Conservation (phyloP, 2,329 filamentous ascomycete genomes). For the Alternaria tenuissima region DNA sequence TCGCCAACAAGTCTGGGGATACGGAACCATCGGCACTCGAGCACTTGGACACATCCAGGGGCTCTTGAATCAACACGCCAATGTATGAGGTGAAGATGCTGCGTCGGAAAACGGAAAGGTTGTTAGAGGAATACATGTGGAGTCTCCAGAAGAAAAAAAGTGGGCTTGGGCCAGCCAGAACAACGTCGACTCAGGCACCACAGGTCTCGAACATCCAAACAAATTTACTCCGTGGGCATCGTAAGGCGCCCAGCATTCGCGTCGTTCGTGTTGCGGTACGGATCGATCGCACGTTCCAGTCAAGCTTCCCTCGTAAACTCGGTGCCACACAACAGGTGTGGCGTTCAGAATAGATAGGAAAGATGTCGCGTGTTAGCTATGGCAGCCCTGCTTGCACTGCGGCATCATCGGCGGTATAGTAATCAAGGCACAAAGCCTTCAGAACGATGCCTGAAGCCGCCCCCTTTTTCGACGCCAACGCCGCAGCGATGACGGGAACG, state of each 20-base stretch:
- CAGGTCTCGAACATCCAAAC: background rate
- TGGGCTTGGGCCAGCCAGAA: background rate
- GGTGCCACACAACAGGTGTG: background rate
- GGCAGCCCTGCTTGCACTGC: background rate
- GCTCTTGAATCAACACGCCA: background rate
- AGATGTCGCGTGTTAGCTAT: background rate
- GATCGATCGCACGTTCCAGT: constrained; percentile 7
- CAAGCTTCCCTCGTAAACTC: background rate
- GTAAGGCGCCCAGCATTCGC: background rate
- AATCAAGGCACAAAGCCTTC: background rate
- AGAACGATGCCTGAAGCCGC: background rate
- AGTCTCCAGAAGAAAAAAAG: background rate
- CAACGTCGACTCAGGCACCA: constrained; percentile 2
- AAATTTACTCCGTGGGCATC: background rate
- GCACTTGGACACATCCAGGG: background rate
- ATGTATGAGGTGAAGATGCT: background rate
- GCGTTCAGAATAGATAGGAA: background rate
- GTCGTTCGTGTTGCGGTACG: constrained; percentile 8
- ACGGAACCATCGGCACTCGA: background rate
- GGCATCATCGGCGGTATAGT: background rate
- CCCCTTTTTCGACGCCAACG: constrained; percentile 5
- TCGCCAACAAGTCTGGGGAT: background rate
- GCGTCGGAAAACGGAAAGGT: background rate
- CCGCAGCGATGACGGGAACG: constrained; percentile 2
- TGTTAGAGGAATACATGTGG: background rate